Percentiles rank a stretch among this genome's conserved stretches.
These are phyloP conservation scores for Hymenoscyphus infarciens DNA, from an alignment of 2,329 filamentous ascomycete species.

Conservation along the genomic window DNA sequence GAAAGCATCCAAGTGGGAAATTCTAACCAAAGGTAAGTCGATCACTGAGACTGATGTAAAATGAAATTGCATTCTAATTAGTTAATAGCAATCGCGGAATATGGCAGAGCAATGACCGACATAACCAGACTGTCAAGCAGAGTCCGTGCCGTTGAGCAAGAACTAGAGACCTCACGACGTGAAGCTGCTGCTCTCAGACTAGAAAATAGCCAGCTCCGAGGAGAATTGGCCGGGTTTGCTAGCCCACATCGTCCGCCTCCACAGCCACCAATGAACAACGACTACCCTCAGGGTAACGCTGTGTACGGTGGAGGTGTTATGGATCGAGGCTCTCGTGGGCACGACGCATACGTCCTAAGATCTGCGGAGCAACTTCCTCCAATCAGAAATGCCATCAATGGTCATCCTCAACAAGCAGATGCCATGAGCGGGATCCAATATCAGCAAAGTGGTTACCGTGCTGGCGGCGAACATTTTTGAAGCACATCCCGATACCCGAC, in stretches of 20 bases:
- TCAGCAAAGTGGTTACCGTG: conserved; percentile 27
- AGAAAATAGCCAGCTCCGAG: conserved; percentile 33
- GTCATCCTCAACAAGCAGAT: conserved; percentile 41
- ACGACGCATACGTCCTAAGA: conserved; percentile 36
- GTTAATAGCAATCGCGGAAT: conserved; percentile 56
- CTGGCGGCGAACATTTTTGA: conserved; percentile 17
- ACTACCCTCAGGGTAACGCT: conserved; percentile 14
- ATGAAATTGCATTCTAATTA: conserved; percentile 19
- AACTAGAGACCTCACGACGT: conserved; percentile 40
- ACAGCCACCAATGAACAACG: conserved; percentile 13
- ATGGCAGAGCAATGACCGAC: conserved; percentile 42
- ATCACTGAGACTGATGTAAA: neutral
- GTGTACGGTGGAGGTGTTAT: conserved; percentile 8
- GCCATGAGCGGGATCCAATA: conserved; percentile 67
- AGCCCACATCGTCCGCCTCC: conserved; percentile 18
- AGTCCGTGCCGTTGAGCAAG: conserved; percentile 20
- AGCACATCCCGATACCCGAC: neutral
- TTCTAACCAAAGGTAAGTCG: conserved; percentile 71
- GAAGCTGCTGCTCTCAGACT: conserved; percentile 41
- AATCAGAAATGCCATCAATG: conserved; percentile 47
- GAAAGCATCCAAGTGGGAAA: conserved; percentile 89
- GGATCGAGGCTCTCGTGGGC: conserved; percentile 33
- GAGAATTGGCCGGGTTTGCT: conserved; percentile 23
- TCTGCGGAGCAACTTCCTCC: conserved; percentile 46
- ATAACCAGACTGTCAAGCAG: conserved; percentile 13